Evolutionary conservation across 148 eudicot species (phyloP).

Genomic region (Heliosperma pusillum): DNA sequence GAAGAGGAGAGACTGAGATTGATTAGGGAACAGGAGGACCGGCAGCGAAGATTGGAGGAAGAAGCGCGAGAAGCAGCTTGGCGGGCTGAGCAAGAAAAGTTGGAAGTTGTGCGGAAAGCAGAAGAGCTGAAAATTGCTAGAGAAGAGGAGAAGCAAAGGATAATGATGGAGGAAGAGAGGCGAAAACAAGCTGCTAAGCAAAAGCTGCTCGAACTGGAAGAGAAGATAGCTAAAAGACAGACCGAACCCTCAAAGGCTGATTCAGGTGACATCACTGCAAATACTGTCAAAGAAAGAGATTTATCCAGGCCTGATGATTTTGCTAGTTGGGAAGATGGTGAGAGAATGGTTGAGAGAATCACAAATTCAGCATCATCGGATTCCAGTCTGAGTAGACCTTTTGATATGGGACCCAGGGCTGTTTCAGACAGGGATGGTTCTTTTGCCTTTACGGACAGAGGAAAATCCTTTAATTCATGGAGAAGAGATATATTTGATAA

Average conservation of each 20-base stretch:
- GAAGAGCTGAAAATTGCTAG: constrained; percentile 78
- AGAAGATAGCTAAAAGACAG: constrained; percentile 74
- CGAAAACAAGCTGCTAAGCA: constrained; percentile 94
- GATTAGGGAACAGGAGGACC: constrained; percentile 84
- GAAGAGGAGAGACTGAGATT: constrained; percentile 80
- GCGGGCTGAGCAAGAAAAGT: constrained; percentile 77
- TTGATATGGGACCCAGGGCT: constrained; percentile 47
- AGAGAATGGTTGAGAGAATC: constrained; percentile 86
- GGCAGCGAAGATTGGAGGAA: constrained; percentile 59
- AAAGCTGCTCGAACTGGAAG: constrained; percentile 89
- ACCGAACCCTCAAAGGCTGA: constrained; percentile 43
- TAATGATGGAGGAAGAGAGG: constrained; percentile 87
- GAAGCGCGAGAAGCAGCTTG: constrained; percentile 88
- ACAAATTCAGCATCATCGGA: constrained; percentile 63
- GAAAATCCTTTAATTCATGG: constrained; percentile 63
- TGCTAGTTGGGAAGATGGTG: constrained; percentile 87
- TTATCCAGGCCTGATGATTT: constrained; percentile 42
- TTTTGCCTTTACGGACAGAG: constrained; percentile 57
- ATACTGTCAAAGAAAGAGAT: constrained; percentile 39
- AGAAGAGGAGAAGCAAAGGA: constrained; percentile 79
- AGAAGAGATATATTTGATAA: constrained; percentile 64
- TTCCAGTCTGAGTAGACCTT: constrained; percentile 46
- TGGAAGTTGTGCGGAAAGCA: constrained; percentile 60
- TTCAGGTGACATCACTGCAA: constrained; percentile 40
- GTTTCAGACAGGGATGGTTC: constrained; percentile 48